A percentile compares a stretch with the other conserved stretches of the same genome.
phyloP scores from a whole-genome alignment of 495 filamentous ascomycete species.

The Penicillium coffeae region DNA sequence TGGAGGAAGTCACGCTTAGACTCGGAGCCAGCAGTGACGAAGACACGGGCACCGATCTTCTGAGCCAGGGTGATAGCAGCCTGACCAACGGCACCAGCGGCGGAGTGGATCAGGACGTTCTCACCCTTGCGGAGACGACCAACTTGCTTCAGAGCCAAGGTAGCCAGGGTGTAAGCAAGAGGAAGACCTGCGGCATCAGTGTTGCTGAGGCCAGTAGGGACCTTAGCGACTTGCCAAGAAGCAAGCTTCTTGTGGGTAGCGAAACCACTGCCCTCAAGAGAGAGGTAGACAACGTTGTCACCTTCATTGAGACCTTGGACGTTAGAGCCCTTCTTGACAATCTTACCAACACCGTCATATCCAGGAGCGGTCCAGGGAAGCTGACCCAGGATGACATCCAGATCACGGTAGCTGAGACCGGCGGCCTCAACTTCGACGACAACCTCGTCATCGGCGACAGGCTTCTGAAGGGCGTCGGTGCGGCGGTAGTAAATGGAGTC shows the following conservation, averaged over 20 bases:
- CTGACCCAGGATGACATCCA: not conserved
- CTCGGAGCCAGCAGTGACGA: slow-evolving; percentile 31
- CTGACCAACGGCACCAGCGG: slow-evolving; percentile 22
- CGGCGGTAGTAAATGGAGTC: not conserved
- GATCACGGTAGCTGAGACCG: not conserved
- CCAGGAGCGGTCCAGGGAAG: not conserved
- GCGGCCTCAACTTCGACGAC: not conserved
- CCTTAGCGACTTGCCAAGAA: not conserved
- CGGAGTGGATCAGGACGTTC: slow-evolving; percentile 15
- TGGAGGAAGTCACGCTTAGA: slow-evolving; percentile 33
- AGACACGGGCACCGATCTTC: slow-evolving; percentile 19
- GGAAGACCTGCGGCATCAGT: not conserved
- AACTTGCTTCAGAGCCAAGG: not conserved
- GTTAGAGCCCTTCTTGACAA: not conserved
- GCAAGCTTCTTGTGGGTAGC: not conserved
- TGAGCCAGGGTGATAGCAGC: slow-evolving; percentile 21
- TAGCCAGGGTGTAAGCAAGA: not conserved
- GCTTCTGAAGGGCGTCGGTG: not conserved
- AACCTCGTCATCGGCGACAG: not conserved
- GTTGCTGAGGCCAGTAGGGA: not conserved
- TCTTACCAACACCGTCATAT: not conserved
- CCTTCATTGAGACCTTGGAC: not conserved
- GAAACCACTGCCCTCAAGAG: not conserved
- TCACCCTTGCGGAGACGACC: not conserved
- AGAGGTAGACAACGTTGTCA: not conserved